Evolutionary conservation across 2,329 filamentous ascomycete species (phyloP).

Genomic region (Madurella mycetomatis): DNA sequence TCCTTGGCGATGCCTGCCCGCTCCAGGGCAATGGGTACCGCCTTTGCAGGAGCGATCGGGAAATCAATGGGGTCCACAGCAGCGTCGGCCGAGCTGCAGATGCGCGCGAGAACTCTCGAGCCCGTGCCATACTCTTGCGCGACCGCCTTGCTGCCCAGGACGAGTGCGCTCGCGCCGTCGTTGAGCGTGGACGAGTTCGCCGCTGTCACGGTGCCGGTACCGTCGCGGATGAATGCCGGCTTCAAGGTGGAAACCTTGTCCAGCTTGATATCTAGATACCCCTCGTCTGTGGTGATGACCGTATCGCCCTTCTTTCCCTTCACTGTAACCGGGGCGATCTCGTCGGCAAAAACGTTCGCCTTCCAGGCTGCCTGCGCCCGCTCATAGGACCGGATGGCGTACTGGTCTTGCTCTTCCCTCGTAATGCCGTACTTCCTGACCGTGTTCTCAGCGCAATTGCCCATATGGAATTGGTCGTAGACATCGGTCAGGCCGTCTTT

Average conservation of each 20-base stretch:
- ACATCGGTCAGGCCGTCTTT: constrained; percentile 95
- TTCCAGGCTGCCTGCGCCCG: constrained; percentile 89
- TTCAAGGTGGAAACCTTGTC: constrained; percentile 85
- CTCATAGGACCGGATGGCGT: constrained; percentile 84
- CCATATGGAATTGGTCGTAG: constrained; percentile 97
- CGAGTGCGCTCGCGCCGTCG: constrained; percentile 86
- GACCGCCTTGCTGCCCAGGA: constrained; percentile 75
- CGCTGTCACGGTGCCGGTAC: constrained; percentile 85
- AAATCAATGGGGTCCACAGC: constrained; percentile 91
- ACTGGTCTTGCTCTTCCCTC: constrained; percentile 83
- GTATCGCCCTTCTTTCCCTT: constrained; percentile 78
- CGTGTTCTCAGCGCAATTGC: constrained; percentile 90
- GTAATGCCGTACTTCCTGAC: constrained; percentile 81
- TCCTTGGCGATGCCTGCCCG: constrained; percentile 87
- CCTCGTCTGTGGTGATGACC: constrained; percentile 78
- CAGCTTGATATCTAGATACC: constrained; percentile 78
- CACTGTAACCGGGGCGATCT: constrained; percentile 84
- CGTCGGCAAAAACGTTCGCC: constrained; percentile 75
- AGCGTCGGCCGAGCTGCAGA: constrained; percentile 82
- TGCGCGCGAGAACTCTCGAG: constrained; percentile 80
- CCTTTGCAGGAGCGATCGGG: constrained; percentile 85
- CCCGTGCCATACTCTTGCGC: constrained; percentile 73
- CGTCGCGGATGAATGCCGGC: constrained; percentile 83
- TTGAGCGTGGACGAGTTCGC: constrained; percentile 93
- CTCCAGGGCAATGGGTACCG: constrained; percentile 83